Evolutionary conservation across 805 yeast genomes (phyloP), one percentile per base, ranked within the genome.

Genomic region (Spathaspora sp.): DNA sequence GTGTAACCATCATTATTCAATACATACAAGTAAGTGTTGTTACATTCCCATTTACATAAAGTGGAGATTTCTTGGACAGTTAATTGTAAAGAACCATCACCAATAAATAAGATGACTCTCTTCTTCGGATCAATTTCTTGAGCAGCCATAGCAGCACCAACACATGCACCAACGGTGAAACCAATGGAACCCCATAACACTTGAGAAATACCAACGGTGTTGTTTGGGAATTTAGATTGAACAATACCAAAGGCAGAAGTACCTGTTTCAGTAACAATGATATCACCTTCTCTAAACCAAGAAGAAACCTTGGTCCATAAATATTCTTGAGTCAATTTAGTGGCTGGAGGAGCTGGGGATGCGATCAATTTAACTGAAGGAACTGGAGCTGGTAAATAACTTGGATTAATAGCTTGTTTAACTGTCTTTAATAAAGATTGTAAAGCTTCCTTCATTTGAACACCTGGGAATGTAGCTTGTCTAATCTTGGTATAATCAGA

Each of bases 181-280:
- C 90, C 90, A 66, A 85, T 85, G 46, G 89, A 84, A 60, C 90
- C 90, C 87, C 88, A 85, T 61, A 85, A 72, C 49, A 84, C 89
- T 73, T 85, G 90, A 50, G 89, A 83, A 54, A 85, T 84, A 67
- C 89, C 89, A 57, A 78, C 72, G 46, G 83, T 76, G 65, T 80
- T 70, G 57, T 73, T 68, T 57, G 90, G 89, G 81, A 81, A 84
- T 65, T 78, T 80, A 26, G 87, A 75, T 65, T 81, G 84, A 59
- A 82, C 77, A 57, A 85, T 80, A 74, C 91, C 91, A 62, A 85
- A 85, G 49, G 87, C 86, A 43, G 90, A 82, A 40, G 91, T 85
- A 73, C 91, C 91, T 39, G 91, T 85, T 70, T 85, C 91, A 49
- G 89, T 78, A 58, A 85, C 76, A 54, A 85, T 77, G 52, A 85